These are phyloP conservation scores for Aspergillus olivimuriae DNA, from an alignment of 495 filamentous ascomycete species.

Conservation along the genomic window DNA sequence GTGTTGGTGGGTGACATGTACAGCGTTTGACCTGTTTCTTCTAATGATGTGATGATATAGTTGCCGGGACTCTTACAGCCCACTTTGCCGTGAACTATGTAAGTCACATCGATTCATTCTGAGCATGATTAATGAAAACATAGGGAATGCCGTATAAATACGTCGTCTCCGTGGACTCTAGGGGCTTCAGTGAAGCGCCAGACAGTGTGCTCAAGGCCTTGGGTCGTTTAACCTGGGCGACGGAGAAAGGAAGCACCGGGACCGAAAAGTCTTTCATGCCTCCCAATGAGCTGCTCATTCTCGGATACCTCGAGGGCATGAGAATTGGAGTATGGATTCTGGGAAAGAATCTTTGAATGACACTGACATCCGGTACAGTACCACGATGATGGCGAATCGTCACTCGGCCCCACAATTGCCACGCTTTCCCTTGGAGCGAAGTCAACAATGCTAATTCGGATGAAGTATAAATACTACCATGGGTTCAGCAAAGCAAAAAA, in stretches of 20 bases:
- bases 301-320: conserved; percentile 69
- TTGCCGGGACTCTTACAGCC: conserved; percentile 46
- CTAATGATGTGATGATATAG: conserved; percentile 5
- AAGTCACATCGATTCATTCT: conserved; percentile 22
- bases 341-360: background rate
- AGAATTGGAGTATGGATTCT: conserved; percentile 62
- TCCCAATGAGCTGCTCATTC: conserved; percentile 65
- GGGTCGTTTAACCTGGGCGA: conserved; percentile 62
- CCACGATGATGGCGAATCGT: conserved; percentile 79
- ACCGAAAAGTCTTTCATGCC: conserved; percentile 16
- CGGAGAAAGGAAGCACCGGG: conserved; percentile 30
- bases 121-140: background rate
- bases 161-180: conserved; percentile 59
- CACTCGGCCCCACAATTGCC: conserved; percentile 69
- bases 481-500: conserved; percentile 28
- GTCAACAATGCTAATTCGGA: conserved; percentile 61
- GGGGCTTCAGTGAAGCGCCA: conserved; percentile 55
- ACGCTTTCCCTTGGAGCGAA: conserved; percentile 67
- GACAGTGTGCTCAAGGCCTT: conserved; percentile 49
- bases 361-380: conserved; percentile 42
- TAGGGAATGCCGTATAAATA: conserved; percentile 83
- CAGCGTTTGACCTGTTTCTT: conserved; percentile 10
- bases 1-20: conserved; percentile 27
- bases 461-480: conserved; percentile 53
- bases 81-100: conserved; percentile 74